Percentiles rank a stretch among this genome's conserved stretches.
phyloP scores from a whole-genome alignment of 768 basidiomycete species.

The Russula emetica region DNA sequence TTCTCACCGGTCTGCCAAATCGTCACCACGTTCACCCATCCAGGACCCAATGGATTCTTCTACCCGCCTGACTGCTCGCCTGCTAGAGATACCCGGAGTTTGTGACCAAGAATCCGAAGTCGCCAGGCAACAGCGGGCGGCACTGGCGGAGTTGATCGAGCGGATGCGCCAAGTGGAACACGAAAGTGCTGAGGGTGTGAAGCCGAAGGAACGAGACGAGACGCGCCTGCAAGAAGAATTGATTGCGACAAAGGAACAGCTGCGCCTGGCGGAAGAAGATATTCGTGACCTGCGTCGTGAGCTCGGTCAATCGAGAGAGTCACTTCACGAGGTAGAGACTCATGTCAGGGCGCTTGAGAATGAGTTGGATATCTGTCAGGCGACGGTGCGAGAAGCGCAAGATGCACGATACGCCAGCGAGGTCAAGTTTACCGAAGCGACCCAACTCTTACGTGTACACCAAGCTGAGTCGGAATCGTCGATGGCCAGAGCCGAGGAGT shows the following conservation, averaged over 20 bases:
- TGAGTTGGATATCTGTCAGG: neutral
- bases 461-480: constrained; percentile 1
- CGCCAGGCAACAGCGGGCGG: neutral
- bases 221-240: neutral
- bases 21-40: neutral
- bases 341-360: neutral
- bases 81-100: neutral
- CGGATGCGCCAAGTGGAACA: neutral
- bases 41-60: neutral
- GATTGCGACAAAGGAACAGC: neutral
- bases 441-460: neutral
- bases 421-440: neutral
- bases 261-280: neutral
- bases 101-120: neutral
- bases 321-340: neutral
- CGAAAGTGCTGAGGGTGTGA: neutral
- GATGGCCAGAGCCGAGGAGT: neutral
- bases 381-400: neutral
- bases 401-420: neutral
- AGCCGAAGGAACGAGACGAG: neutral
- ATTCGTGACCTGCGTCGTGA: neutral
- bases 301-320: neutral
- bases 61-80: neutral
- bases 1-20: neutral
- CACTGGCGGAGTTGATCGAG: neutral